Evolutionary conservation across 192 early-diverging fungal genomes (phyloP).

Genomic region (Haplosporangium gracile): DNA sequence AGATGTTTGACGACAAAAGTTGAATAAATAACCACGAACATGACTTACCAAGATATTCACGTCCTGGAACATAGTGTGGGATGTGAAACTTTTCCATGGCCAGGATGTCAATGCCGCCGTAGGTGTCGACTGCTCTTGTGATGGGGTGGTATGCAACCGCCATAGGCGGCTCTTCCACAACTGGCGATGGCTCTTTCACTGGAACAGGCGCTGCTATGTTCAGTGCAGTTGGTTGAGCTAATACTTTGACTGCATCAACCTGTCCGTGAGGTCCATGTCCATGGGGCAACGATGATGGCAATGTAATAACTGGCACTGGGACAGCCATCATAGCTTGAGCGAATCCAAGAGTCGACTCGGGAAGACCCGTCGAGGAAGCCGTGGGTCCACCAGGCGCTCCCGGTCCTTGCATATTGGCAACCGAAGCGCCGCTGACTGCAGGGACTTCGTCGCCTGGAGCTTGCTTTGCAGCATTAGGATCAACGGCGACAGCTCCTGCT

Average conservation of each 20-base stretch:
- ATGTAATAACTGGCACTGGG: constrained; percentile 42
- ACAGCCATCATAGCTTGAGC: constrained; percentile 56
- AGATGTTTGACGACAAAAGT: neutral
- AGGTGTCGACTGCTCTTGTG: constrained; percentile 78
- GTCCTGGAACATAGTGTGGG: constrained; percentile 62
- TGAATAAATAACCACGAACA: neutral
- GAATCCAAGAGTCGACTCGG: constrained; percentile 33
- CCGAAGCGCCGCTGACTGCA: neutral
- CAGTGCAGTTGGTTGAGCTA: neutral
- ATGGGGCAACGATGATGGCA: constrained; percentile 27
- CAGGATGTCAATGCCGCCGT: constrained; percentile 82
- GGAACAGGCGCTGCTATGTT: neutral
- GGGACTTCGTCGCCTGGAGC: neutral
- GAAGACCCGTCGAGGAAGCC: constrained; percentile 3
- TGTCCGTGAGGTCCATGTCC: constrained; percentile 18
- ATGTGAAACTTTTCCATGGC: constrained; percentile 67
- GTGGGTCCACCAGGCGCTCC: neutral
- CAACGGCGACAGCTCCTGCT: neutral
- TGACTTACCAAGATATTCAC: constrained; percentile 63
- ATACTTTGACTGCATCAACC: neutral
- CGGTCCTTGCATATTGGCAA: neutral
- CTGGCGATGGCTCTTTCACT: neutral
- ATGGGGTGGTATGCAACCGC: constrained; percentile 67
- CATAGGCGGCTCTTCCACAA: constrained; percentile 13
- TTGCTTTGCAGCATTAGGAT: neutral